phyloP scores from a whole-genome alignment of 1,139 yeast genomes.

The Magnusiomyces suaveolens region DNA sequence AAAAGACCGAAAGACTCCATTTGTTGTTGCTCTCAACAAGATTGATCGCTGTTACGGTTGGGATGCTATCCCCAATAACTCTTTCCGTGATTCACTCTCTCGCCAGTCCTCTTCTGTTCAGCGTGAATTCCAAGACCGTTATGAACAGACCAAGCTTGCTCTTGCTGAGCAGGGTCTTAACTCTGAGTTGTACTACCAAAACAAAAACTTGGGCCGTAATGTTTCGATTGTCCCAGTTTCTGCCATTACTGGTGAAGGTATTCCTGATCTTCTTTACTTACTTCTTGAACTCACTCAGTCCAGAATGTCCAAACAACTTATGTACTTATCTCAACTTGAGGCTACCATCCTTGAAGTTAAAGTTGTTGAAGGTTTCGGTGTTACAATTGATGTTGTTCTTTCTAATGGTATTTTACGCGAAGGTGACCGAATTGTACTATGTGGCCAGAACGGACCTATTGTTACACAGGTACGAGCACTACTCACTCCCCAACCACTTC shows the following conservation, averaged over 20 bases:
- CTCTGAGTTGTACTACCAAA: constrained; percentile 91
- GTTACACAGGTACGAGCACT: constrained; percentile 95
- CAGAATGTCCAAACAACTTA: constrained; percentile 97
- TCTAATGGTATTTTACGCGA: constrained; percentile 91
- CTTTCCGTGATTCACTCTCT: constrained; percentile 91
- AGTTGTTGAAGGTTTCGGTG: constrained; percentile 97
- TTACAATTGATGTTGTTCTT: constrained; percentile 93
- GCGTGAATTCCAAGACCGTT: constrained; percentile 83
- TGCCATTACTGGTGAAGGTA: constrained; percentile 99
- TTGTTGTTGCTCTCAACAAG: constrained; percentile 91
- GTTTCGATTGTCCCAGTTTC: constrained; percentile 97
- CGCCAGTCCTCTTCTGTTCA: constrained; percentile 77
- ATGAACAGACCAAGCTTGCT: constrained; percentile 76
- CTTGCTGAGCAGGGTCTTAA: constrained; percentile 97
- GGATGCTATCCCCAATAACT: constrained; percentile 80
- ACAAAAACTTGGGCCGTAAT: constrained; percentile 82
- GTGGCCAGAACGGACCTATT: constrained; percentile 98
- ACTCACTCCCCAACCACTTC: constrained; percentile 92
- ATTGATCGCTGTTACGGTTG: constrained; percentile 96
- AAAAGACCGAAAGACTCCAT: constrained; percentile 96
- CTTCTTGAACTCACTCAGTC: constrained; percentile 90
- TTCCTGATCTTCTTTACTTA: constrained; percentile 95
- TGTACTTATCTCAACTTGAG: constrained; percentile 87
- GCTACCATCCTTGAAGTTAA: constrained; percentile 97
- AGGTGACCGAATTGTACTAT: constrained; percentile 89